These are phyloP conservation scores for Porcisia deanei DNA, from an alignment of 208 protist species.

Conservation along the genomic window DNA sequence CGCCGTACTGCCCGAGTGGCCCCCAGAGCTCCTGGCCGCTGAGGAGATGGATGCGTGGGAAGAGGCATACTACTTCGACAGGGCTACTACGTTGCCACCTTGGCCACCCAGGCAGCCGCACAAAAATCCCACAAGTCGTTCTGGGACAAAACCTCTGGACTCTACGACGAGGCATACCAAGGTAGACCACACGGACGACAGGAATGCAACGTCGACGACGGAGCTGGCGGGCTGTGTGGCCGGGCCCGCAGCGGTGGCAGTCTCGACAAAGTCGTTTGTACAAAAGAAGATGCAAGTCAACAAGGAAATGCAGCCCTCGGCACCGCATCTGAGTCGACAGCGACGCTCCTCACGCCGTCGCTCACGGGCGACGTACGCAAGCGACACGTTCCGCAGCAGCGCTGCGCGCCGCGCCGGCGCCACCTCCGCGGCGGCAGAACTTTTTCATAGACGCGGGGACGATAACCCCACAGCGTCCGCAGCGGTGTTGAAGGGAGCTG, in stretches of 20 bases:
- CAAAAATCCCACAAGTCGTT: not conserved
- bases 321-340: constrained; percentile 23
- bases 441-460: constrained; percentile 3
- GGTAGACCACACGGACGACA: not conserved
- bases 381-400: constrained; percentile 29
- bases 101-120: not conserved
- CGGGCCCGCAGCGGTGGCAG: not conserved
- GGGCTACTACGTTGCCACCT: not conserved
- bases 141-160: not conserved
- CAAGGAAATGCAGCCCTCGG: constrained; percentile 13
- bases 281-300: constrained; percentile 6
- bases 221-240: not conserved
- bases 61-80: constrained; percentile 26
- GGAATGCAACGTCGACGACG: not conserved
- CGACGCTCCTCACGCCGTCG: constrained; percentile 19
- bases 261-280: constrained; percentile 2
- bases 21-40: constrained; percentile 25
- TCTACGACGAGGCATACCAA: not conserved
- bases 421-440: constrained; percentile 30
- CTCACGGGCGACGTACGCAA: constrained; percentile 7
- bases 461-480: constrained; percentile 2
- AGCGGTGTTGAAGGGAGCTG: not conserved
- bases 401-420: constrained; percentile 19
- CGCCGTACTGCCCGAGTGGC: constrained; percentile 13
- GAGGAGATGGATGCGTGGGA: constrained; percentile 29